Percentiles rank a stretch among this genome's conserved stretches.
These are phyloP conservation scores for Aspergillus fischeri DNA, from an alignment of 2,329 filamentous ascomycete species.

Conservation along the genomic window DNA sequence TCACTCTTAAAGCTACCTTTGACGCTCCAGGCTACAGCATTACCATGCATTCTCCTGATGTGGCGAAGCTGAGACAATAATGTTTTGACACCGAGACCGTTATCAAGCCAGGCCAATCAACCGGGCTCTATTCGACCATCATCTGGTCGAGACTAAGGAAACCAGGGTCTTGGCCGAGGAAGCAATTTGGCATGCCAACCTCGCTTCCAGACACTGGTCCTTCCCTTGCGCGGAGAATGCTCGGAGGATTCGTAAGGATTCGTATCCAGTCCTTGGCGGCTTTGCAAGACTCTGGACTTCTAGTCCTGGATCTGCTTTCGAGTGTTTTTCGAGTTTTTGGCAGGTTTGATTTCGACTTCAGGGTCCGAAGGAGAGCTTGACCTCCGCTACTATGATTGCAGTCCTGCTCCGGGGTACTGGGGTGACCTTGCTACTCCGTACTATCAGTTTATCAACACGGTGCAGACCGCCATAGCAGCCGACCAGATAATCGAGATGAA, in stretches of 20 bases:
- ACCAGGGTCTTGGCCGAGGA: not conserved
- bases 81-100: not conserved
- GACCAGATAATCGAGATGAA: not conserved
- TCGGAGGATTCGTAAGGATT: not conserved
- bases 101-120: not conserved
- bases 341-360: too few species aligned
- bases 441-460: too few species aligned
- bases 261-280: not conserved
- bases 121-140: not conserved
- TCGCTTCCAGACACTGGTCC: too few species aligned
- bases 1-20: not conserved
- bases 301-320: not conserved
- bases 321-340: not conserved
- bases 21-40: not conserved
- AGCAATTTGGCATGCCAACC: too few species aligned
- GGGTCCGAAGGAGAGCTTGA: too few species aligned
- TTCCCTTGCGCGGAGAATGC: not conserved
- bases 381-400: too few species aligned
- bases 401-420: not conserved
- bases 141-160: not conserved
- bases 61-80: not conserved
- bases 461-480: not conserved
- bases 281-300: too few species aligned
- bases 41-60: not conserved
- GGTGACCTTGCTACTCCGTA: too few species aligned